A percentile compares a stretch with the other conserved stretches of the same genome.
Conservation (phyloP, 441 rosid genomes). For the Euphorbia neoarborescens region DNA sequence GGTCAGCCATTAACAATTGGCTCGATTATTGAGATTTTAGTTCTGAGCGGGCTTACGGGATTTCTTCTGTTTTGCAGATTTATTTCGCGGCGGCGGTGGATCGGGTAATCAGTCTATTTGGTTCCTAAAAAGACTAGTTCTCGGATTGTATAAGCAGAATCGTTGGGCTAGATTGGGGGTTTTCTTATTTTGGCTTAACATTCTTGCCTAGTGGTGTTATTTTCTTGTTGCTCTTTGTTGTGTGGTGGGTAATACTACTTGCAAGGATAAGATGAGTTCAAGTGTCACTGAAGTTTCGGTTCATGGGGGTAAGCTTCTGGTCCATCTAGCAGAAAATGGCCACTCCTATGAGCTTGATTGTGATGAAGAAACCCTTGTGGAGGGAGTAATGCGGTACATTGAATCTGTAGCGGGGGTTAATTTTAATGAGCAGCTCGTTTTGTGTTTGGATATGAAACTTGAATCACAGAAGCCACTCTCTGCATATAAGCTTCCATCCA, state of each 20-base stretch:
- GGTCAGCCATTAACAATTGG: conserved; percentile 16
- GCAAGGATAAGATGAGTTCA: conserved; percentile 58
- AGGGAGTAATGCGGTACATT: conserved; percentile 58
- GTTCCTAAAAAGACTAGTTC: conserved; percentile 10
- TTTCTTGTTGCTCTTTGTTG: conserved; percentile 11
- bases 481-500: conserved; percentile 66
- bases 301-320: conserved; percentile 60
- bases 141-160: neutral
- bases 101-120: conserved; percentile 8
- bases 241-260: conserved; percentile 29
- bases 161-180: conserved; percentile 8
- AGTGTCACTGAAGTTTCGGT: conserved; percentile 42
- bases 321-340: conserved; percentile 85
- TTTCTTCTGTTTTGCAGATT: conserved; percentile 15
- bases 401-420: conserved; percentile 47
- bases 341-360: conserved; percentile 65
- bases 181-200: conserved; percentile 12
- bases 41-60: conserved; percentile 16
- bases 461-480: conserved; percentile 71
- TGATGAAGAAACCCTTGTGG: conserved; percentile 55
- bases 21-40: conserved; percentile 9
- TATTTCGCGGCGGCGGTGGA: conserved; percentile 17
- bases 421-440: conserved; percentile 75
- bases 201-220: neutral
- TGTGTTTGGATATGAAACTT: conserved; percentile 74